Evolutionary conservation across 192 early-diverging fungal species (phyloP).

Genomic region (Rhizophagus clarus): DNA sequence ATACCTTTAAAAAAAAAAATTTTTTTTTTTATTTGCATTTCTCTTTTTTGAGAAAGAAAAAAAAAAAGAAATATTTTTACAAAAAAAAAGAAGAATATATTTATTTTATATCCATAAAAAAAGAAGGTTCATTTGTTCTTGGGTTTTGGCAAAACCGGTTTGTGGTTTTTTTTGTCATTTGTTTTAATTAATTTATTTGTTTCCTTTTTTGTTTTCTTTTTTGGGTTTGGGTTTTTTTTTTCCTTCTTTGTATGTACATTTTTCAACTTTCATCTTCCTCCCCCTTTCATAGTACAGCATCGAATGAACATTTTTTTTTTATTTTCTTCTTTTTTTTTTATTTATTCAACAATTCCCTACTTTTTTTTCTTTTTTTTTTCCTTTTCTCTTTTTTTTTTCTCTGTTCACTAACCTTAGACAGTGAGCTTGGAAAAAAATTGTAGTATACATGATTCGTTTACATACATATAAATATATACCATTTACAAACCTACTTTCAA

Average conservation of each 20-base stretch:
- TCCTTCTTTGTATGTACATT: neutral
- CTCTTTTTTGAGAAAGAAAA: conserved; percentile 10
- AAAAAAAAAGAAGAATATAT: conserved; percentile 15
- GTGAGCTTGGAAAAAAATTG: neutral
- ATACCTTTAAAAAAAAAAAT: conserved; percentile 24
- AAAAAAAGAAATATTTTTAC: neutral
- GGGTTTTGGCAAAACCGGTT: neutral
- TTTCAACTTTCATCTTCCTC: neutral
- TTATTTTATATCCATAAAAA: neutral
- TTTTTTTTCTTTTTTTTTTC: neutral
- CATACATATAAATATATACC: neutral
- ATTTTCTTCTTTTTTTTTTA: conserved; percentile 7
- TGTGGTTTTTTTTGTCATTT: too few species aligned
- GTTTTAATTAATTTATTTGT: neutral
- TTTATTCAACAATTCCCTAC: neutral
- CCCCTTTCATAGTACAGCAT: neutral
- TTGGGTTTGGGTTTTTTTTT: neutral
- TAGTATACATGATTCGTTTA: neutral
- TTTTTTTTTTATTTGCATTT: neutral
- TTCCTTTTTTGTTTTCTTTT: neutral
- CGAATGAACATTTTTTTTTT: neutral
- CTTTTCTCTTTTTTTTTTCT: neutral
- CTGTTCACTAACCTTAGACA: neutral
- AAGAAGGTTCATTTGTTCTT: neutral
- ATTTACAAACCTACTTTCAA: neutral